Conservation (phyloP, 2,329 filamentous ascomycete species). For the Cadophora luteo-olivacea region DNA sequence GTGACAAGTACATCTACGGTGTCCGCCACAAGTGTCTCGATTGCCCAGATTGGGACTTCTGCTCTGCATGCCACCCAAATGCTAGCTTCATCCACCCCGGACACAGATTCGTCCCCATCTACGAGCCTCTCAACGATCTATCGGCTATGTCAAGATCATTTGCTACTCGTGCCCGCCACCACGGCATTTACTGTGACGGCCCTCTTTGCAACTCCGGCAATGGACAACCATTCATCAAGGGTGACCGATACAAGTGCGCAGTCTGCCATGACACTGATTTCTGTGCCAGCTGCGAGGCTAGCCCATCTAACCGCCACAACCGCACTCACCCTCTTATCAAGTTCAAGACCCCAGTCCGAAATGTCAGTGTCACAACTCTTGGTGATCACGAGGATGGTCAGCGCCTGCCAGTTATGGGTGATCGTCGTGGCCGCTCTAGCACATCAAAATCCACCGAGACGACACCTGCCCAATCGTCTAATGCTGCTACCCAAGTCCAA, state of each 20-base stretch:
- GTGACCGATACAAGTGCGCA: slow-evolving; percentile 94
- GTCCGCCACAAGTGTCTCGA: slow-evolving; percentile 95
- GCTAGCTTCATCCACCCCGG: slow-evolving; percentile 74
- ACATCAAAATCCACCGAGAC: slow-evolving; percentile 60
- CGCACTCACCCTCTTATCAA: slow-evolving; percentile 96
- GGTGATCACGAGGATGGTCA: slow-evolving; percentile 76
- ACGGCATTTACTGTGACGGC: slow-evolving; percentile 93
- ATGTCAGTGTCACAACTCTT: slow-evolving; percentile 84
- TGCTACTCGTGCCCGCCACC: slow-evolving; percentile 63
- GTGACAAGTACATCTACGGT: slow-evolving; percentile 85
- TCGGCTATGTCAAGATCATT: slow-evolving; percentile 51
- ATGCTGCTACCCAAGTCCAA: slow-evolving; percentile 67
- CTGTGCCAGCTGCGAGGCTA: slow-evolving; percentile 91
- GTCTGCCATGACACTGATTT: slow-evolving; percentile 96
- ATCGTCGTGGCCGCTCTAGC: slow-evolving; percentile 52
- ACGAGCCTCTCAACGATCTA: slow-evolving; percentile 66
- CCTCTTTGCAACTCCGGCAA: slow-evolving; percentile 75
- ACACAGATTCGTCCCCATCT: slow-evolving; percentile 90
- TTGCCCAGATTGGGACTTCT: slow-evolving; percentile 98
- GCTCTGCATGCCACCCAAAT: slow-evolving; percentile 73
- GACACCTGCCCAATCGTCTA: slow-evolving; percentile 52
- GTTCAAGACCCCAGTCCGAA: slow-evolving; percentile 90
- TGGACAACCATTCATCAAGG: slow-evolving; percentile 75
- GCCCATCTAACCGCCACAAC: slow-evolving; percentile 85
- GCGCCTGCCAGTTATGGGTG: slow-evolving; percentile 74